phyloP scores from a whole-genome alignment of 345 rosid species.

The Dipteronia sinensis region DNA sequence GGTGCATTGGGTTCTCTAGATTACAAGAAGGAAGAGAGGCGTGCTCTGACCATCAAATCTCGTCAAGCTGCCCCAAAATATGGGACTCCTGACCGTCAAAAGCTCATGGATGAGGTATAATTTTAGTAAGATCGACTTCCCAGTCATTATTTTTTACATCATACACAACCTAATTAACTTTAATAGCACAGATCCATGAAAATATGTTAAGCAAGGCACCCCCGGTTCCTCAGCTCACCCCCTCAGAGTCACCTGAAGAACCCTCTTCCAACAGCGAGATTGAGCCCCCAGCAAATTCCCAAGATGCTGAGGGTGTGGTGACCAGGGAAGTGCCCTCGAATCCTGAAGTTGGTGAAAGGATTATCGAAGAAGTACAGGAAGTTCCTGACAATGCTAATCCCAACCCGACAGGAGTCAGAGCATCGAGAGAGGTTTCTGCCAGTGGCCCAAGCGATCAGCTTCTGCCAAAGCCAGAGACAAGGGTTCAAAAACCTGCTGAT shows the following conservation, averaged over 20 bases:
- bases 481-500: slow-evolving; percentile 68
- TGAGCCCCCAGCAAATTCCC: slow-evolving; percentile 23
- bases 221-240: slow-evolving; percentile 47
- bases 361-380: slow-evolving; percentile 48
- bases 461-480: slow-evolving; percentile 35
- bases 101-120: slow-evolving; percentile 79
- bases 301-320: slow-evolving; percentile 21
- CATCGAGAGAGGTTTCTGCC: slow-evolving; percentile 38
- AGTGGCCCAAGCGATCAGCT: slow-evolving; percentile 24
- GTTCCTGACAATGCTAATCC: slow-evolving; percentile 38
- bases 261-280: slow-evolving; percentile 18
- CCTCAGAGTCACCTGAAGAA: slow-evolving; percentile 33
- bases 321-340: slow-evolving; percentile 29
- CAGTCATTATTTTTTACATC: background rate
- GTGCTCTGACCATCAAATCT: slow-evolving; percentile 77
- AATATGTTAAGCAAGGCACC: slow-evolving; percentile 87
- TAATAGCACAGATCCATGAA: slow-evolving; percentile 69
- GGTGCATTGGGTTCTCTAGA: slow-evolving; percentile 96
- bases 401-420: slow-evolving; percentile 29
- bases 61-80: slow-evolving; percentile 80
- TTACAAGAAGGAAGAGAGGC: slow-evolving; percentile 89
- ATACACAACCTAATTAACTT: slow-evolving; percentile 4
- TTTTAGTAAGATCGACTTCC: slow-evolving; percentile 1
- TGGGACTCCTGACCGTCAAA: slow-evolving; percentile 84
- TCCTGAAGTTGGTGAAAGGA: slow-evolving; percentile 39